These are phyloP conservation scores for Lavandula angustifolia DNA, from an alignment of 257 asterid species.

Conservation along the genomic window DNA sequence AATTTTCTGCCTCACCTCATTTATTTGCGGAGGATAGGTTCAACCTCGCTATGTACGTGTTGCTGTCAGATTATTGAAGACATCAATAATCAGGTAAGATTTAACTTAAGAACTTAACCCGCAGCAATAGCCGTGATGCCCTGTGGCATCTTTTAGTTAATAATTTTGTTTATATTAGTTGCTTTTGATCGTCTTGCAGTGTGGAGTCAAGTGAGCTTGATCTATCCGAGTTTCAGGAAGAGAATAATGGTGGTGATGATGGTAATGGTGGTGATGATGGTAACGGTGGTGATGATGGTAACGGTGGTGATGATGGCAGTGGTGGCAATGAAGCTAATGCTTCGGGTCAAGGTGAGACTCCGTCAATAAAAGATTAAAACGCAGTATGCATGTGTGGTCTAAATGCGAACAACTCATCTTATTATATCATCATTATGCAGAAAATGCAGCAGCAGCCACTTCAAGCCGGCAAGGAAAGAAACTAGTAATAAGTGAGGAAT, in stretches of 20 bases:
- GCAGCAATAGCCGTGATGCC: not conserved
- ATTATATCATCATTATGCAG: slow-evolving; percentile 45
- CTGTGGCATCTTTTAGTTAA: not conserved
- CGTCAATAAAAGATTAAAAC: not conserved
- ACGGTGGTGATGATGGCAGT: slow-evolving; percentile 38
- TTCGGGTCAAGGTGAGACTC: slow-evolving; percentile 42
- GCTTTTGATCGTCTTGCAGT: slow-evolving; percentile 46
- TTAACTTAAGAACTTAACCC: slow-evolving; percentile 1
- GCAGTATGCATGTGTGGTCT: not conserved
- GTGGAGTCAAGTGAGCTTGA: slow-evolving; percentile 97
- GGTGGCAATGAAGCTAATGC: slow-evolving; percentile 41
- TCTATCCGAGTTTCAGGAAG: slow-evolving; percentile 91
- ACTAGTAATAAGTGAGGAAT: slow-evolving; percentile 75
- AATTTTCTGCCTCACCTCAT: slow-evolving; percentile 20
- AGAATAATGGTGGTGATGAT: slow-evolving; percentile 42
- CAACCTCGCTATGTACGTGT: slow-evolving; percentile 67
- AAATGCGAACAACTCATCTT: slow-evolving; percentile 14
- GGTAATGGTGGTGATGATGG: slow-evolving; percentile 40
- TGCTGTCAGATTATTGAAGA: slow-evolving; percentile 79
- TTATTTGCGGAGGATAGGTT: slow-evolving; percentile 50
- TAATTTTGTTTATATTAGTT: slow-evolving; percentile 2
- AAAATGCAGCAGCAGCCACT: slow-evolving; percentile 40
- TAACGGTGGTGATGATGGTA: slow-evolving; percentile 38
- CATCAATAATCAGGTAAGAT: slow-evolving; percentile 86
- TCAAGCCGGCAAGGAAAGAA: slow-evolving; percentile 62